Evolutionary conservation across 306 rosid species (phyloP).

Genomic region (Dalbergia cochinchinensis): DNA sequence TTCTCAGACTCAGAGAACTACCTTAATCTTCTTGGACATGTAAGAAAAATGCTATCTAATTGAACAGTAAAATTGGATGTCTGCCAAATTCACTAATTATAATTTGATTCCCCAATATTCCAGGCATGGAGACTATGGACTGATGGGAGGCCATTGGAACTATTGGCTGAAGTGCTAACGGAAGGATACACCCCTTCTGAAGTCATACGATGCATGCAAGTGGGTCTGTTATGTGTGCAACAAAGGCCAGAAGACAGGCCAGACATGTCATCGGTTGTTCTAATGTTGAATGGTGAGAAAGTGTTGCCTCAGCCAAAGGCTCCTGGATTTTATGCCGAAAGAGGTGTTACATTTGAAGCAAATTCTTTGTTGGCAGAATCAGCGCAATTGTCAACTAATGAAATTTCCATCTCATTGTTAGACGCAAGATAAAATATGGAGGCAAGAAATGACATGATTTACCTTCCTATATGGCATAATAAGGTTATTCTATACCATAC

Average conservation of each 20-base stretch:
- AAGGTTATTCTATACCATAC: background rate
- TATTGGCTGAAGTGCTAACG: background rate
- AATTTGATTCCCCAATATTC: background rate
- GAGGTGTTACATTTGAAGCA: background rate
- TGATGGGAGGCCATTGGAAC: background rate
- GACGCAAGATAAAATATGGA: background rate
- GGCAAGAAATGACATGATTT: background rate
- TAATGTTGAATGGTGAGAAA: constrained; percentile 5
- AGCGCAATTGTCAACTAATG: background rate
- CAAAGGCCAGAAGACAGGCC: constrained; percentile 9
- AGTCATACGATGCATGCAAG: background rate
- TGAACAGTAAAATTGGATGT: background rate
- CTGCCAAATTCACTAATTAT: background rate
- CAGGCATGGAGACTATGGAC: constrained; percentile 13
- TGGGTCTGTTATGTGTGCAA: background rate
- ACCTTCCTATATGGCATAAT: background rate
- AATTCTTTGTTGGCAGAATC: background rate
- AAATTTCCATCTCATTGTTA: background rate
- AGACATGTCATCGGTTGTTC: background rate
- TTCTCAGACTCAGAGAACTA: background rate
- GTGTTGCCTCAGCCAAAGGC: background rate
- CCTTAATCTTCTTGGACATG: background rate
- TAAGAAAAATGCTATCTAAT: background rate
- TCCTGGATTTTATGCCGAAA: background rate
- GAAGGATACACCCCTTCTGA: background rate